These are phyloP conservation scores for Flaveria robusta DNA, from an alignment of 129 eudicot genomes.

Conservation along the genomic window DNA sequence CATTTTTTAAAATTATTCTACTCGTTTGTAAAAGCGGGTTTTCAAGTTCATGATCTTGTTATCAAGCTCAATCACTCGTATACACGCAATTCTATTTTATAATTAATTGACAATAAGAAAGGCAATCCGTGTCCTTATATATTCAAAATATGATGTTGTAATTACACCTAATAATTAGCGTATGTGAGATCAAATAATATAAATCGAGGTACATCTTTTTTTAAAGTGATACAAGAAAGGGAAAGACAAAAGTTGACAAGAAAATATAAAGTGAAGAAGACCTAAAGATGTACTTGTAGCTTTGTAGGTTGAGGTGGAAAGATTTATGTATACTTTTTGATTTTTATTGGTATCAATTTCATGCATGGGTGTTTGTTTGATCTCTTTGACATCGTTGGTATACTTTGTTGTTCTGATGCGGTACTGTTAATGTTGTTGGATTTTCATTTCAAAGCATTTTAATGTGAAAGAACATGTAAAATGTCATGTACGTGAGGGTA, in stretches of 20 bases:
- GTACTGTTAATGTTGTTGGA: background rate
- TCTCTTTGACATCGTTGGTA: background rate
- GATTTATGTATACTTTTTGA: slow-evolving; percentile 28
- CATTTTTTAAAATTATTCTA: background rate
- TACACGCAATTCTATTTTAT: background rate
- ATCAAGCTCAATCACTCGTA: background rate
- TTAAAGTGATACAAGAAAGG: slow-evolving; percentile 16
- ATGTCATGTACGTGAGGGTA: background rate
- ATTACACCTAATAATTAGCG: background rate
- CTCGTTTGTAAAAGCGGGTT: background rate
- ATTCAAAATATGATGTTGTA: too few relatives aligned
- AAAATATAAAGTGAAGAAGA: slow-evolving; percentile 21
- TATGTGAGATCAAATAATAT: slow-evolving; percentile 10
- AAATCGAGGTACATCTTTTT: background rate
- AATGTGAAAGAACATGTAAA: background rate
- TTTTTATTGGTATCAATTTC: slow-evolving; percentile 6
- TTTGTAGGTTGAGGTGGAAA: slow-evolving; percentile 44
- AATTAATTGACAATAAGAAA: background rate
- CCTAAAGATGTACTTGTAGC: slow-evolving; percentile 43
- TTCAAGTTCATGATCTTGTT: background rate
- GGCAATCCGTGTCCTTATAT: too few relatives aligned
- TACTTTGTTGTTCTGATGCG: background rate
- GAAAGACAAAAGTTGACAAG: slow-evolving; percentile 32
- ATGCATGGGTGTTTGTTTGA: background rate
- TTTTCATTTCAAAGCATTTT: background rate